Base-by-base conservation (phyloP, 169 alveolate species). In the Toxoplasma gondii region DNA sequence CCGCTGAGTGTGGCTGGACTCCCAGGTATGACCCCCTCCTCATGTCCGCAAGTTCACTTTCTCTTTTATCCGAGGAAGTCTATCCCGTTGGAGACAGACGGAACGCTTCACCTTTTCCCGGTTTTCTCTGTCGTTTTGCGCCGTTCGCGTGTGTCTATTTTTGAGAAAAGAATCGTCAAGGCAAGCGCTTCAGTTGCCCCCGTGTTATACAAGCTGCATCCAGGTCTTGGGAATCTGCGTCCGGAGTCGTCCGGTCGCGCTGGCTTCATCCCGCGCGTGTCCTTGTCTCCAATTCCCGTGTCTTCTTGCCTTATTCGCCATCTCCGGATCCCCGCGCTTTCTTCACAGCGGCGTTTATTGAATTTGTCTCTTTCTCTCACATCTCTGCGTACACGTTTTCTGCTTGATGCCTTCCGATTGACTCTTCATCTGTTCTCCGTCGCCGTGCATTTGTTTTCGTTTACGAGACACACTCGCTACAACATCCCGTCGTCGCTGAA, bases 191-290 rank as follows among this genome's bases (percentile, higher is more conserved):
- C 74, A 31, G n/a, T 27, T 16, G 7, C 74, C 74, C 74, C n/a
- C 74, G 34, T 31, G 74, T 27, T 31, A 64, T 27, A 27, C 74
- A 16, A 64, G n/a, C 74, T 1, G 34, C 7, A 31, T 27, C n/a
- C 74, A 64, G 34, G 74, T 64, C 74, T 64, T 64, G n/a, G 4
- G 74, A 16, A 64, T 64, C n/a, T 31, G 34, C 34, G 34, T 64
- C 74, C 74, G 24, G 74, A 31, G 74, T 1, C n/a, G 34, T 16
- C n/a, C 74, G 34, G 74, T 64, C 74, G n/a, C 74, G 74, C 74
- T 64, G 74, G 74, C 74, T 64, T 64, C 74, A 27, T 31, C n/a
- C 34, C 74, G 74, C 74, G 74, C 74, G 74, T 64, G 74, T 64
- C 74, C 74, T 64, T 64, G 74, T 64, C 74, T 64, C 74, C 74